Percentiles rank a stretch among this genome's conserved stretches.
Conservation (phyloP, 2,329 filamentous ascomycete genomes). For the Venturia aucupariae region DNA sequence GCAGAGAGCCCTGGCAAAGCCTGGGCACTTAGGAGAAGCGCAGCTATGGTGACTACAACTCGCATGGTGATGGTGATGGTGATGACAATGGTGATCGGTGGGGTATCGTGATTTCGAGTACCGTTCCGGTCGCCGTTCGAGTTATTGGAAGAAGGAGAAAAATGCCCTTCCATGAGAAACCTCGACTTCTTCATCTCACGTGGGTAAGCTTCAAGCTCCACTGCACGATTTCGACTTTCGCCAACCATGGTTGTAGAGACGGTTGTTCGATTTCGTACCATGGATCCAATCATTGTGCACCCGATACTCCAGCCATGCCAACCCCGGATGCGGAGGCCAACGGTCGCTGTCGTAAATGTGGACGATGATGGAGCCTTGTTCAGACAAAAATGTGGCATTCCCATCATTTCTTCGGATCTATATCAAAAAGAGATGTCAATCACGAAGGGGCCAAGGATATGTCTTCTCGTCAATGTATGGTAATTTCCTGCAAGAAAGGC, state of each 20-base stretch:
- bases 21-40: not conserved
- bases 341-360: no score
- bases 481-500: no score
- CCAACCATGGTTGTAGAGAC: not conserved
- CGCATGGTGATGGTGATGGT: not conserved
- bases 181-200: not conserved
- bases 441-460: no score
- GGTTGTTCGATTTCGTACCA: not conserved
- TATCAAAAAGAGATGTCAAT: no score
- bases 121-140: not conserved
- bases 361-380: no score
- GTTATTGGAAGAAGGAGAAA: not conserved
- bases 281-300: not conserved
- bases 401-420: no score
- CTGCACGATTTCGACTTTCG: not conserved
- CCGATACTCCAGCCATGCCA: no score
- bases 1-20: not conserved
- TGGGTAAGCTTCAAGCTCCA: not conserved
- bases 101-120: not conserved
- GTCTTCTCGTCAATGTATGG: no score
- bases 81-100: not conserved
- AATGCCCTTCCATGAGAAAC: not conserved
- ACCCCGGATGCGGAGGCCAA: no score
- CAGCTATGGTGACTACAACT: not conserved
- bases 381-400: no score